Conservation (phyloP, 306 rosid genomes). For the Arachis stenosperma region DNA sequence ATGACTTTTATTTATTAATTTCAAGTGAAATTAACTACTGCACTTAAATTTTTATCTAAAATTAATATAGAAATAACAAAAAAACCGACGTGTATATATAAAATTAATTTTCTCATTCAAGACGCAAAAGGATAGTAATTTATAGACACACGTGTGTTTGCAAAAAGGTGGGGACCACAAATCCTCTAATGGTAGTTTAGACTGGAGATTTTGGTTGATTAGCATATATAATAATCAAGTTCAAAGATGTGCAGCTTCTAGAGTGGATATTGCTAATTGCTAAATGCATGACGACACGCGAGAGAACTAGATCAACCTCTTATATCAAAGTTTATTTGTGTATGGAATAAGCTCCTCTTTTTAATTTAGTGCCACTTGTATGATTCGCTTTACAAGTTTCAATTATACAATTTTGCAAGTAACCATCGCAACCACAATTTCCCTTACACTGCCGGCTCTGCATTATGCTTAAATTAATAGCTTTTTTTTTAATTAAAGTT, state of each 20-base stretch:
- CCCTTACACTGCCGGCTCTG: conserved; percentile 1
- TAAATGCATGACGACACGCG: not conserved
- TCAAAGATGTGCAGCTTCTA: conserved; percentile 30
- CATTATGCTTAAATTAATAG: not conserved
- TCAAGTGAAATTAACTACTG: too few relatives aligned
- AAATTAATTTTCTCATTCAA: not conserved
- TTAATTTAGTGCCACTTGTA: conserved; percentile 18
- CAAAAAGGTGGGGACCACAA: not conserved
- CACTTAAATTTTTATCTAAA: too few relatives aligned
- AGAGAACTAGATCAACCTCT: not conserved
- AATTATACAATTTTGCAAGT: conserved; percentile 29
- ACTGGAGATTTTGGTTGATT: conserved; percentile 16
- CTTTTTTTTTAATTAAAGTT: not conserved
- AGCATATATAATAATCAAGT: not conserved
- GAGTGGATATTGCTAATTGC: not conserved
- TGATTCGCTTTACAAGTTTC: conserved; percentile 6
- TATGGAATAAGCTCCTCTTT: conserved; percentile 8
- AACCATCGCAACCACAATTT: conserved; percentile 6
- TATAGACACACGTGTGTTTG: conserved; percentile 35
- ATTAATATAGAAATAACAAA: too few relatives aligned
- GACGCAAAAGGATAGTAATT: not conserved
- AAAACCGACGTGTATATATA: not conserved
- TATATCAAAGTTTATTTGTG: not conserved
- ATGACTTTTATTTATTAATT: too few relatives aligned
- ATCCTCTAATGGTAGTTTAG: not conserved